Conservation (phyloP, 192 early-diverging fungal genomes). For the Podila minutissima region DNA sequence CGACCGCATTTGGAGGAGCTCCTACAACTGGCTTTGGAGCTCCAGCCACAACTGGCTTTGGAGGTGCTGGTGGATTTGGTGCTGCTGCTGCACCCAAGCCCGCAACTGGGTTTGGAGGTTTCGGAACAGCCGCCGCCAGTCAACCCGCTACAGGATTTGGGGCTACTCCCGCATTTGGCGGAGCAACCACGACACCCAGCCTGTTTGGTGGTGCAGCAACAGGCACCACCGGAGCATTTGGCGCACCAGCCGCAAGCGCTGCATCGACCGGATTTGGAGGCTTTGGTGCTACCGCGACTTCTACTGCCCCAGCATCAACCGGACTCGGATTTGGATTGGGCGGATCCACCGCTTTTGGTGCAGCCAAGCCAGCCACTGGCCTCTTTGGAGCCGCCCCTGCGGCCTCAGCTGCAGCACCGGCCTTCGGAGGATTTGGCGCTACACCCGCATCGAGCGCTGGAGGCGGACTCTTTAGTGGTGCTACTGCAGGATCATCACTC, state of each 20-base stretch:
- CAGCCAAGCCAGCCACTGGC: slow-evolving; percentile 41
- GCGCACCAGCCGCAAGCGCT: slow-evolving; percentile 42
- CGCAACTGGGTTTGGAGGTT: slow-evolving; percentile 56
- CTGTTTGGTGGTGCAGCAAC: slow-evolving; percentile 50
- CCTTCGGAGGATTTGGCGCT: slow-evolving; percentile 41
- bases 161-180: slow-evolving; percentile 54
- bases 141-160: slow-evolving; percentile 59
- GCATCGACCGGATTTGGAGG: slow-evolving; percentile 53
- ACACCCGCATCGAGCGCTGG: slow-evolving; percentile 32
- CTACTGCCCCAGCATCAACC: slow-evolving; percentile 33
- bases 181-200: slow-evolving; percentile 33
- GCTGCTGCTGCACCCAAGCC: slow-evolving; percentile 51
- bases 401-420: slow-evolving; percentile 25
- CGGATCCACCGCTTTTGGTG: slow-evolving; percentile 20
- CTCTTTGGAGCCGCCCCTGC: slow-evolving; percentile 50
- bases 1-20: slow-evolving; percentile 60
- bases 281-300: slow-evolving; percentile 52
- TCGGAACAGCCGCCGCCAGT: slow-evolving; percentile 49
- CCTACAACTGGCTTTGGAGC: slow-evolving; percentile 54
- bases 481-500: slow-evolving; percentile 26
- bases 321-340: slow-evolving; percentile 41
- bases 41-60: slow-evolving; percentile 42
- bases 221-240: slow-evolving; percentile 37
- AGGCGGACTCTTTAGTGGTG: slow-evolving; percentile 51
- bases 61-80: slow-evolving; percentile 53